These are phyloP conservation scores for Alternaria sp. DNA, from an alignment of 2,329 filamentous ascomycete species.

Conservation along the genomic window DNA sequence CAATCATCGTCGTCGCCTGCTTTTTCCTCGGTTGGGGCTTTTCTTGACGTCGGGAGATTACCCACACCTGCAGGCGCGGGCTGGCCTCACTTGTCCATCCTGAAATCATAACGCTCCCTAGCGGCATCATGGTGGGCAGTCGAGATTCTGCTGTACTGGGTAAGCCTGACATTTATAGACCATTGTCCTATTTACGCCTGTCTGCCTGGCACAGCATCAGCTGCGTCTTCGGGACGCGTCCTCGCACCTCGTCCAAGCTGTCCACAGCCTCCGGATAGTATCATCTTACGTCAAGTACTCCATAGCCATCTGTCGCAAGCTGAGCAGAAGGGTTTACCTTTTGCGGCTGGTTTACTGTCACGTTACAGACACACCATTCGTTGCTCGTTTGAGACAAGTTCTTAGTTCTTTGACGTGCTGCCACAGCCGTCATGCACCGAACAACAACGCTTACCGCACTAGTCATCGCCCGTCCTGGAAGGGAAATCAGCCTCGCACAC, in stretches of 20 bases:
- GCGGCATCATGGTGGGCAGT: not conserved
- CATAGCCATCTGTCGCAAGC: not conserved
- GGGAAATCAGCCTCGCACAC: constrained; percentile 6
- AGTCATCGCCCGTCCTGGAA: not conserved
- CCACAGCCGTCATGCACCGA: not conserved
- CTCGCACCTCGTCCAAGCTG: not conserved
- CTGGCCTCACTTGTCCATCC: constrained; percentile 2
- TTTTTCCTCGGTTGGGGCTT: constrained; percentile 7
- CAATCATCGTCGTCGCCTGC: not conserved
- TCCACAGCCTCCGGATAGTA: not conserved
- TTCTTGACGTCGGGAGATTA: constrained; percentile 3
- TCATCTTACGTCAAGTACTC: constrained; percentile 6
- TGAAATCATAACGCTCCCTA: constrained; percentile 1
- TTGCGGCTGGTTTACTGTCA: constrained; percentile 1
- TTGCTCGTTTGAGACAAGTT: not conserved
- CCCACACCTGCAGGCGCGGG: not conserved
- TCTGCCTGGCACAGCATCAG: not conserved
- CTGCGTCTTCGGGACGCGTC: not conserved
- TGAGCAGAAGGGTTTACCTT: not conserved
- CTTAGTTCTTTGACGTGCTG: not conserved
- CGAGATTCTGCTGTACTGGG: constrained; percentile 1
- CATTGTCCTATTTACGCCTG: not conserved
- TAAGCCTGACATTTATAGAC: not conserved
- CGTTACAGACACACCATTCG: constrained; percentile 3
- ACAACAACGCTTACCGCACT: not conserved